Conservation (phyloP, 2,329 filamentous ascomycete genomes). For the Penicillium oxalicum region DNA sequence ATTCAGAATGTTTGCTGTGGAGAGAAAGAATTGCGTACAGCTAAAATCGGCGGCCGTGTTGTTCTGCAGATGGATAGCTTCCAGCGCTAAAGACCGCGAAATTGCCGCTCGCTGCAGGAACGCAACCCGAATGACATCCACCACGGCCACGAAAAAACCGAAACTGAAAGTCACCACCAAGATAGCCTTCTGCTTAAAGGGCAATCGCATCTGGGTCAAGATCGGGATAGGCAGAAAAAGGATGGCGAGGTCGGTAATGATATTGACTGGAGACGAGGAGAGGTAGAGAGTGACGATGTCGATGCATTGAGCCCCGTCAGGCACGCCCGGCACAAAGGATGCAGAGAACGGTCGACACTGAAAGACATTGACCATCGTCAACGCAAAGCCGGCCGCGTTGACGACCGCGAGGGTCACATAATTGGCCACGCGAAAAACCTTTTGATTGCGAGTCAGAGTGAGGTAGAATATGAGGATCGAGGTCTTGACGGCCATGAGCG, state of each 20-base stretch:
- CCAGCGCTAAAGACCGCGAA: conserved; percentile 28
- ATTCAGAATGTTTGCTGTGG: background rate
- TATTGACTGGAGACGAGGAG: conserved; percentile 79
- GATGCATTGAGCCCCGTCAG: conserved; percentile 48
- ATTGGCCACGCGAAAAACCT: conserved; percentile 73
- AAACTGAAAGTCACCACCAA: conserved; percentile 79
- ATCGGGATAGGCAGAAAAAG: conserved; percentile 84
- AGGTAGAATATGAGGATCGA: conserved; percentile 92
- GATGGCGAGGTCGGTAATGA: conserved; percentile 83
- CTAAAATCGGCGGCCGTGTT: conserved; percentile 47
- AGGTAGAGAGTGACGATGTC: conserved; percentile 61
- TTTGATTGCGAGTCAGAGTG: conserved; percentile 70
- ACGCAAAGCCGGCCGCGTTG: conserved; percentile 67
- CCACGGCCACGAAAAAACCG: conserved; percentile 78
- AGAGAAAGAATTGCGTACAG: conserved; percentile 30
- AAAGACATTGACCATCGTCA: conserved; percentile 82
- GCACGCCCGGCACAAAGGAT: conserved; percentile 53
- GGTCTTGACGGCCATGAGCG: conserved; percentile 84
- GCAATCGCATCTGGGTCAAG: conserved; percentile 77
- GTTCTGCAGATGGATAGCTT: conserved; percentile 31
- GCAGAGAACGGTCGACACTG: conserved; percentile 73
- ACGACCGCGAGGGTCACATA: conserved; percentile 71
- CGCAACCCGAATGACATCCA: conserved; percentile 84
- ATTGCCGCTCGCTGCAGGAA: conserved; percentile 70
- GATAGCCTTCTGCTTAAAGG: conserved; percentile 79